Conservation (phyloP, 495 filamentous ascomycete species). For the Geopyxis carbonaria region DNA sequence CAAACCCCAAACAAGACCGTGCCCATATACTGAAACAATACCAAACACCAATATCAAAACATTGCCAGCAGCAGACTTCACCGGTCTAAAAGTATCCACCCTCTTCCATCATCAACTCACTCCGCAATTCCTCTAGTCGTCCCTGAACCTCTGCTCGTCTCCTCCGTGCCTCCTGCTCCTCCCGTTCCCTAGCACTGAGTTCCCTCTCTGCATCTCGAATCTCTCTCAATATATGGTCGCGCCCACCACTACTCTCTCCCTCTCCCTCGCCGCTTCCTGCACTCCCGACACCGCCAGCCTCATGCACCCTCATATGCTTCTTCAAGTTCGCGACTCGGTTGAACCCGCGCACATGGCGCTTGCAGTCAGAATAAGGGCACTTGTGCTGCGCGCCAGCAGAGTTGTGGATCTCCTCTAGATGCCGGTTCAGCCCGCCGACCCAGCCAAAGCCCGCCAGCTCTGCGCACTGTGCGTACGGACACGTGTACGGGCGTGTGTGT, state of each 20-base stretch:
- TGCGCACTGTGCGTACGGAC: conserved; percentile 55
- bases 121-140: neutral
- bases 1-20: too few relatives aligned
- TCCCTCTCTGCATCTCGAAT: neutral
- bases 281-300: conserved; percentile 21
- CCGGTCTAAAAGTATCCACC: too few relatives aligned
- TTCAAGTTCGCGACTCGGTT: conserved; percentile 73
- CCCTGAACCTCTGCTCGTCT: neutral
- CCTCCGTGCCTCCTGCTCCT: conserved; percentile 14
- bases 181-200: neutral
- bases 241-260: neutral
- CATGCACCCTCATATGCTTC: conserved; percentile 72
- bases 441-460: conserved; percentile 90
- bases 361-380: conserved; percentile 66
- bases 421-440: conserved; percentile 67
- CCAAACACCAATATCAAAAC: too few relatives aligned
- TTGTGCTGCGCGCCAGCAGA: conserved; percentile 70
- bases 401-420: conserved; percentile 81
- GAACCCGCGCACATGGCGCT: conserved; percentile 63
- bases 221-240: neutral
- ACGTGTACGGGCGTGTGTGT: conserved; percentile 81
- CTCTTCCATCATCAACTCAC: conserved; percentile 4
- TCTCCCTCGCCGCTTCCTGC: neutral
- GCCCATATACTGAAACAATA: too few relatives aligned
- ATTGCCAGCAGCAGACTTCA: too few relatives aligned